A percentile compares a stretch with the other conserved stretches of the same genome.
phyloP scores from a whole-genome alignment of 2,329 filamentous ascomycete species.

The Pseudopyricularia javanii region DNA sequence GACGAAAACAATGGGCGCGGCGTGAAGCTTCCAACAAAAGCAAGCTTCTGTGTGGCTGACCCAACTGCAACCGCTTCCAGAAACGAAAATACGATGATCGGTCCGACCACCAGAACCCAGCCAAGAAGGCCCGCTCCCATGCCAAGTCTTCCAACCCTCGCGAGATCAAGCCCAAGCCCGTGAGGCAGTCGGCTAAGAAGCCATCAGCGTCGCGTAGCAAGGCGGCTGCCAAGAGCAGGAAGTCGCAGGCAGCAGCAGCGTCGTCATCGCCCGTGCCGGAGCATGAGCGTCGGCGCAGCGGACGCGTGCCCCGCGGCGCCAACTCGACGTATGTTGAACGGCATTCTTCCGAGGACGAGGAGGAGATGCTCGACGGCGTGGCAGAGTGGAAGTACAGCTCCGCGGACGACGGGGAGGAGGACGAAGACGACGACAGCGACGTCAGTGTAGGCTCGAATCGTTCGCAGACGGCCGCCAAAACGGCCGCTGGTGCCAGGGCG shows the following conservation, averaged over 20 bases:
- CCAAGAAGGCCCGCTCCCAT: slow-evolving; percentile 23
- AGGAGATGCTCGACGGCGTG: slow-evolving; percentile 49
- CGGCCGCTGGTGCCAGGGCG: neutral
- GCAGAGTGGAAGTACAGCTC: slow-evolving; percentile 45
- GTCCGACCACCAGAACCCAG: slow-evolving; percentile 28
- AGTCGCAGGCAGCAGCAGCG: slow-evolving; percentile 15
- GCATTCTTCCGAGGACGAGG: slow-evolving; percentile 44
- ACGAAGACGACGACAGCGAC: neutral
- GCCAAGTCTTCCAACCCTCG: slow-evolving; percentile 9
- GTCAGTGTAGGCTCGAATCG: neutral
- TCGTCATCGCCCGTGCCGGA: slow-evolving; percentile 17
- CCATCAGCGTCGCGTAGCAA: slow-evolving; percentile 4
- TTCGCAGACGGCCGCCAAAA: neutral
- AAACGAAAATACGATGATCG: slow-evolving; percentile 46
- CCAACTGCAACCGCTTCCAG: slow-evolving; percentile 17
- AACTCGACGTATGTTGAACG: slow-evolving; percentile 39
- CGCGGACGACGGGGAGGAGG: slow-evolving; percentile 16
- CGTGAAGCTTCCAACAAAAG: neutral
- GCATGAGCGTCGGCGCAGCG: slow-evolving; percentile 41
- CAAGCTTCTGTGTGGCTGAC: neutral
- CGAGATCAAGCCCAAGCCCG: slow-evolving; percentile 19
- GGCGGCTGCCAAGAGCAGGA: slow-evolving; percentile 11
- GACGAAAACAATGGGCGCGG: too few species aligned
- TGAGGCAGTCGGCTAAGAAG: slow-evolving; percentile 21
- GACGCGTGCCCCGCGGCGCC: slow-evolving; percentile 30